Base-by-base conservation (phyloP, 192 early-diverging fungal genomes). In the Coemansia sp. region DNA sequence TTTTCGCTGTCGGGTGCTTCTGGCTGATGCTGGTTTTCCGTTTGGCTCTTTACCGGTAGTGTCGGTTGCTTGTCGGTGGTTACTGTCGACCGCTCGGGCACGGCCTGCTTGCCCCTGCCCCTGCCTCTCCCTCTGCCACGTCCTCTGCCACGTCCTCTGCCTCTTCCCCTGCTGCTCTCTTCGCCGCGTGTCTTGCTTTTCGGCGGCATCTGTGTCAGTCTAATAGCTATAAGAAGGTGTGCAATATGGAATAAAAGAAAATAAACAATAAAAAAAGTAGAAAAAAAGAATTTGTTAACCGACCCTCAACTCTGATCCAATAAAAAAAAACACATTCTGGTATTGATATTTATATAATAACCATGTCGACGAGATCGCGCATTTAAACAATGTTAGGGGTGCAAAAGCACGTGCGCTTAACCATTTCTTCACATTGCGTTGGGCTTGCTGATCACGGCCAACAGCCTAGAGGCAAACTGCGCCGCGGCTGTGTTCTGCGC, bases 371-470 rank as follows among this genome's bases (percentile, higher is more conserved):
- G 22, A 28, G 22, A 28, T 28, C 22, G 22, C 22, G 22, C 22
- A 28, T 28, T 28, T 28, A 28, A 28, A 28, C 22, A 28, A 28
- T 1, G 22, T 28, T 28, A 28, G 22, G 17, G 2, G 52, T 1
- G 52, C 52, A 8, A 20, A n/a, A 54, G n/a, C 52, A 54, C 52
- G 52, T 54, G 52, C n/a, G 52, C 52, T 4, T 9, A 2, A 1
- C n/a, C 52, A 8, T 22, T 22, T 28, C 8, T 15, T 41, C 33
- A 56, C 18, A 41, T 2, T 0, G 54, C 53, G 12, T 56, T 56
- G 8, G 66, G 32, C 18, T 57, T 66, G 52, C 69, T 71, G 45
- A 83, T 61, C 8, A 68, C 39, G 2, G 75, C 75, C 60, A 83
- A 51, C 57, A 83, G 56, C 11, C 75, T 64, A 2, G 75, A 45